Percentiles rank a stretch among this genome's conserved stretches.
Evolutionary conservation across 2,329 filamentous ascomycete genomes (phyloP).

Genomic region (Epichloe sp.): DNA sequence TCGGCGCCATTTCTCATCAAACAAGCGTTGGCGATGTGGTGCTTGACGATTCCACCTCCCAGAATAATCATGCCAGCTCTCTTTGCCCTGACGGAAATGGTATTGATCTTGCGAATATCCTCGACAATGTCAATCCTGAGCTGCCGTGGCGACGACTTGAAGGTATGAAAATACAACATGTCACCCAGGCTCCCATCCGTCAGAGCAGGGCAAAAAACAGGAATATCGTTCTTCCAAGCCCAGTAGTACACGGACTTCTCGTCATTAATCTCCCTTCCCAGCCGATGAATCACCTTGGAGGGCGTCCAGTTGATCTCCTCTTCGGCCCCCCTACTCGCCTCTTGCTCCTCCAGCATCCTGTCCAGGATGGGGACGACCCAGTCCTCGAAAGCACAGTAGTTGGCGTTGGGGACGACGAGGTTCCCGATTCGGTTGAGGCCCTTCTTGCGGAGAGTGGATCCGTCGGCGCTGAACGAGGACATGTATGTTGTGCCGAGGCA

Average conservation of each 20-base stretch:
- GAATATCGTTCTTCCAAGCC: constrained; percentile 94
- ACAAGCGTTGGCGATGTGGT: constrained; percentile 96
- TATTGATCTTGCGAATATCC: constrained; percentile 88
- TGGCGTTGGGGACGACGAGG: constrained; percentile 86
- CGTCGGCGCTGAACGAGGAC: constrained; percentile 66
- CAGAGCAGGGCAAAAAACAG: constrained; percentile 89
- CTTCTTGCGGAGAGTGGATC: constrained; percentile 64
- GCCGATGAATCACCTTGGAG: constrained; percentile 75
- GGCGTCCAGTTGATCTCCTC: constrained; percentile 82
- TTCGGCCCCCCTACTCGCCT: constrained; percentile 56
- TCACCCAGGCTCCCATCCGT: constrained; percentile 93
- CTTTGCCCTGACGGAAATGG: constrained; percentile 75
- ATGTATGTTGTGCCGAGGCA: constrained; percentile 91
- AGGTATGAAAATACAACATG: constrained; percentile 98
- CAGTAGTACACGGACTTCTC: constrained; percentile 90
- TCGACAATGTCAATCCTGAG: constrained; percentile 84
- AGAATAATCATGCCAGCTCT: constrained; percentile 90
- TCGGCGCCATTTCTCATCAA: constrained; percentile 97
- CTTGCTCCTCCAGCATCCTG: constrained; percentile 85
- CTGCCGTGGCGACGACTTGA: constrained; percentile 70
- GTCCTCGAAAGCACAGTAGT: constrained; percentile 93
- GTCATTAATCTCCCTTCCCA: constrained; percentile 90
- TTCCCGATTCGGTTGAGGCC: constrained; percentile 96
- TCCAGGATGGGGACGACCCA: constrained; percentile 96
- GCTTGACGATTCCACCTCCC: constrained; percentile 90